These are phyloP conservation scores for Agaricus sinodeliciosus DNA, from an alignment of 768 basidiomycete species.

Conservation along the genomic window DNA sequence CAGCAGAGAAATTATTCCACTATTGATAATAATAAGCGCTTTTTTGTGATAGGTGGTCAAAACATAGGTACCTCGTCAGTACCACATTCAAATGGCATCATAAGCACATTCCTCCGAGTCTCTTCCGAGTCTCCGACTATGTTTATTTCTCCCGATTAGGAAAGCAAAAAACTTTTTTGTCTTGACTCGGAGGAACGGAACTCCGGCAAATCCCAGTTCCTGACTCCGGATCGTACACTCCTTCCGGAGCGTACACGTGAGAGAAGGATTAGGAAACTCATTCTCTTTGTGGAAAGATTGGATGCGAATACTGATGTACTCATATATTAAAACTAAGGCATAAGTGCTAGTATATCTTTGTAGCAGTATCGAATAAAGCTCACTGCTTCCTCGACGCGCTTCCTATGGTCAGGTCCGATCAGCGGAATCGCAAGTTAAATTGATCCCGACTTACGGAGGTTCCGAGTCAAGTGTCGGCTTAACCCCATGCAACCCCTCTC, in stretches of 20 bases:
- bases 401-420: slow-evolving; percentile 24
- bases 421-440: slow-evolving; percentile 15
- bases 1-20: neutral
- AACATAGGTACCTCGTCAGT: neutral
- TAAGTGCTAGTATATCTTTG: slow-evolving; percentile 45
- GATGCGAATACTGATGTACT: neutral
- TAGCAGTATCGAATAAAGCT: slow-evolving; percentile 54
- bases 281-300: too few relatives aligned
- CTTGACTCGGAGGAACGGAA: slow-evolving; percentile 32
- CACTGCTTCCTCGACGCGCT: slow-evolving; percentile 38
- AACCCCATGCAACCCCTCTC: slow-evolving; percentile 47
- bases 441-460: slow-evolving; percentile 39
- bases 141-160: neutral
- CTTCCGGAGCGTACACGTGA: too few relatives aligned
- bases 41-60: neutral
- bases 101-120: neutral
- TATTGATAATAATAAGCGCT: neutral
- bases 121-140: neutral
- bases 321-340: slow-evolving; percentile 28
- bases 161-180: slow-evolving; percentile 39
- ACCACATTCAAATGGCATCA: slow-evolving; percentile 4
- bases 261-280: too few relatives aligned
- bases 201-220: slow-evolving; percentile 19
- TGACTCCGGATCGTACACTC: neutral
- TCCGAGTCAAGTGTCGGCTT: slow-evolving; percentile 22